A percentile compares a stretch with the other conserved stretches of the same genome.
These are phyloP conservation scores for Scutellaria galericulata DNA, from an alignment of 257 asterid genomes.

Conservation along the genomic window DNA sequence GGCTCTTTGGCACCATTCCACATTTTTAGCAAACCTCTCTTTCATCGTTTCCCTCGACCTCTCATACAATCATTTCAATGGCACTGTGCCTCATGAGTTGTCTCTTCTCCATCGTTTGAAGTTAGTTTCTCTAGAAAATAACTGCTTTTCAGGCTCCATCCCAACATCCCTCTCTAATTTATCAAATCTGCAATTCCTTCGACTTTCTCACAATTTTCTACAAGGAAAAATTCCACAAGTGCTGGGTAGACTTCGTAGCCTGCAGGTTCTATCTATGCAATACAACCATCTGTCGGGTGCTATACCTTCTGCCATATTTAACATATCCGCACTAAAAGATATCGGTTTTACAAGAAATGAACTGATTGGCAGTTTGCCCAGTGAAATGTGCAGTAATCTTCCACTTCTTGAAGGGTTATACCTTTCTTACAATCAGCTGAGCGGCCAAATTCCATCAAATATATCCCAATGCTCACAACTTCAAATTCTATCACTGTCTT, in stretches of 20 bases:
- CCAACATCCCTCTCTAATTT: no score
- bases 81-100: constrained; percentile 14
- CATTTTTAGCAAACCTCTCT: constrained; percentile 26
- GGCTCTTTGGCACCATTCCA: constrained; percentile 22
- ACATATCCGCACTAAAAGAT: not conserved
- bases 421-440: not conserved
- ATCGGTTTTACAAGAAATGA: constrained; percentile 13
- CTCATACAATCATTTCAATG: not conserved
- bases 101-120: not conserved
- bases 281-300: no score
- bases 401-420: not conserved
- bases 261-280: no score
- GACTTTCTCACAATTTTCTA: no score
- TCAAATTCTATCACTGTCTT: not conserved
- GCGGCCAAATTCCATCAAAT: constrained; percentile 11
- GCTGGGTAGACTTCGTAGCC: no score
- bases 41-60: constrained; percentile 28
- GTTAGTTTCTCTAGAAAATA: not conserved
- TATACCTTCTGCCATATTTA: constrained; percentile 24
- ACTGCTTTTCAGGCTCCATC: no score
- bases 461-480: not conserved
- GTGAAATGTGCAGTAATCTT: constrained; percentile 2
- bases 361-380: constrained; percentile 6
- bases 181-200: no score
- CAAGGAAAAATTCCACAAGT: no score